These are phyloP conservation scores for Artomyces pyxidatus DNA, from an alignment of 768 basidiomycete genomes.

Conservation along the genomic window DNA sequence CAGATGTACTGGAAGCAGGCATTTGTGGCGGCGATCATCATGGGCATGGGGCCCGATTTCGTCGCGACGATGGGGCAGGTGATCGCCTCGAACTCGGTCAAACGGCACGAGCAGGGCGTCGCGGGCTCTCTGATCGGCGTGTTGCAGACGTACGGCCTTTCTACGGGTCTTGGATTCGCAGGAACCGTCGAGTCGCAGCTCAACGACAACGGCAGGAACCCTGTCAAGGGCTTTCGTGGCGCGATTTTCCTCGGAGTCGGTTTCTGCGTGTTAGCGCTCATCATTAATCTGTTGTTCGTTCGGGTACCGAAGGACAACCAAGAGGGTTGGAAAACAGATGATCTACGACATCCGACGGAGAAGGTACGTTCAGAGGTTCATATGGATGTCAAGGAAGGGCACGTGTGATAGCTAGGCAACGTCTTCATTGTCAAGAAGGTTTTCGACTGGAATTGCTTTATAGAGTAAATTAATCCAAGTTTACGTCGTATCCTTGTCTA, in stretches of 20 bases:
- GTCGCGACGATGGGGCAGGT: slow-evolving; percentile 1
- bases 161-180: slow-evolving; percentile 11
- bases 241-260: slow-evolving; percentile 8
- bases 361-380: too few species aligned
- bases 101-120: slow-evolving; percentile 4
- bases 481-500: too few species aligned
- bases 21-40: background rate
- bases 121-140: slow-evolving; percentile 8
- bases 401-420: too few species aligned
- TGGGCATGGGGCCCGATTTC: slow-evolving; percentile 3
- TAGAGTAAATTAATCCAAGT: too few species aligned
- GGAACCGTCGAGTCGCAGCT: slow-evolving; percentile 9
- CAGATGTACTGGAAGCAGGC: slow-evolving; percentile 7
- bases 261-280: slow-evolving; percentile 4
- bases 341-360: background rate
- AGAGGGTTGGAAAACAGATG: slow-evolving; percentile 7
- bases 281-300: slow-evolving; percentile 1
- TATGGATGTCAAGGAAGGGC: too few species aligned
- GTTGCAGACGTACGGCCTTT: slow-evolving; percentile 7
- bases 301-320: slow-evolving; percentile 8
- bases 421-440: too few species aligned
- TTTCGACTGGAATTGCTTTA: too few species aligned
- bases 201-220: slow-evolving; percentile 5
- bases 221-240: slow-evolving; percentile 5
- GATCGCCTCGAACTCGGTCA: slow-evolving; percentile 4